These are phyloP conservation scores for Paramecium sonneborni DNA, from an alignment of 73 alveolate genomes.

Conservation along the genomic window DNA sequence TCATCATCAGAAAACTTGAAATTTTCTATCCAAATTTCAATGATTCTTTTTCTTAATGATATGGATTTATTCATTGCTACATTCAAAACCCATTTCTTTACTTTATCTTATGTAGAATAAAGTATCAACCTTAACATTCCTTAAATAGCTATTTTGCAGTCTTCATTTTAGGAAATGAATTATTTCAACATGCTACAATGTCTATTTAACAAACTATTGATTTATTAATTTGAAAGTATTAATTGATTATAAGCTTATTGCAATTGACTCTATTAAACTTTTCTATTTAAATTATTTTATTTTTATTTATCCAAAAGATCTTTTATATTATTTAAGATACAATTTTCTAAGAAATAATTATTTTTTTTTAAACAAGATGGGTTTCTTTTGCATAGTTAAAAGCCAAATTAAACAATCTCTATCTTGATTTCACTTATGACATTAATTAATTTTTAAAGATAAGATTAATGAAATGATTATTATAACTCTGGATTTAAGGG, in stretches of 20 bases:
- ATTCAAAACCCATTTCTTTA: conserved; percentile 10
- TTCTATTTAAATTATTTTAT: not conserved
- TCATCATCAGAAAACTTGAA: conserved; percentile 1
- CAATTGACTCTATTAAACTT: not conserved
- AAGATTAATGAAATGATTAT: not conserved
- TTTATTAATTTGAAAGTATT: not conserved
- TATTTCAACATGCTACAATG: conserved; percentile 10
- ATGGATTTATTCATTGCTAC: not conserved
- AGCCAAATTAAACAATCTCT: conserved; percentile 38
- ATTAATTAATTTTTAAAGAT: not conserved
- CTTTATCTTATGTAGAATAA: not conserved
- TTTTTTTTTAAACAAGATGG: conserved; percentile 31
- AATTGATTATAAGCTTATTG: not conserved
- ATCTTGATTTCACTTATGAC: conserved; percentile 19
- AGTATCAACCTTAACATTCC: not conserved
- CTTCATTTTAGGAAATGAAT: not conserved
- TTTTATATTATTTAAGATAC: not conserved
- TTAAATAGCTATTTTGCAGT: not conserved
- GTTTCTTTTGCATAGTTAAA: conserved; percentile 16
- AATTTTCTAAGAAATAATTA: not conserved
- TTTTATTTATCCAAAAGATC: not conserved
- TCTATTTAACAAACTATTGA: not conserved
- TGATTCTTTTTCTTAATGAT: not conserved
- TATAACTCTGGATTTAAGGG: not conserved
- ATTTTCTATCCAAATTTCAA: conserved; percentile 48